These are phyloP conservation scores for Pythium plurisporium DNA, from an alignment of 352 stramenopile genomes.

Conservation along the genomic window DNA sequence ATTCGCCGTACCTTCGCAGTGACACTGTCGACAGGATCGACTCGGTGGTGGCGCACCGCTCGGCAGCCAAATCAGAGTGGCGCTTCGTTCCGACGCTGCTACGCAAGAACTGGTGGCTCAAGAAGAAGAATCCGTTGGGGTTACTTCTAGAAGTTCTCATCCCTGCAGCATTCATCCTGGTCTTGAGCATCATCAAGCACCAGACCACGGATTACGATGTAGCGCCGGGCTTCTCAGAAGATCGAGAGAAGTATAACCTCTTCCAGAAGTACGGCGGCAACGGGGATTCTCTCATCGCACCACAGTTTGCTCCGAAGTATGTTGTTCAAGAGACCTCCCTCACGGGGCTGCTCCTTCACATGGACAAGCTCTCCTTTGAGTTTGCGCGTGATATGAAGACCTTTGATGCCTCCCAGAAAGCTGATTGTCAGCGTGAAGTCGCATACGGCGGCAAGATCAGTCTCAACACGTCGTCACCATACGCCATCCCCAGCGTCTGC, in stretches of 20 bases:
- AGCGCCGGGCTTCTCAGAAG: slow-evolving; percentile 46
- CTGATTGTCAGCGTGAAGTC: slow-evolving; percentile 9
- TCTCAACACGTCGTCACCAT: slow-evolving; percentile 30
- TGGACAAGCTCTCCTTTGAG: slow-evolving; percentile 45
- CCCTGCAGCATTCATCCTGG: slow-evolving; percentile 50
- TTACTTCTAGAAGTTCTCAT: slow-evolving; percentile 58
- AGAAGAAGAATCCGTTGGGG: slow-evolving; percentile 55
- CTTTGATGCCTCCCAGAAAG: slow-evolving; percentile 3
- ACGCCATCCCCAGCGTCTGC: slow-evolving; percentile 44
- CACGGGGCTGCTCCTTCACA: slow-evolving; percentile 40
- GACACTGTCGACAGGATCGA: not conserved
- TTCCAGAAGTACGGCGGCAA: slow-evolving; percentile 32
- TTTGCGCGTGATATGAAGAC: slow-evolving; percentile 20
- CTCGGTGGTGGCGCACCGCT: too few relatives aligned
- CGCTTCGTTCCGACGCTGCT: slow-evolving; percentile 40
- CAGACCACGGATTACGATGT: slow-evolving; percentile 28
- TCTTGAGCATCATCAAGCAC: slow-evolving; percentile 52
- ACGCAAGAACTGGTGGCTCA: slow-evolving; percentile 72
- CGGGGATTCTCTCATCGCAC: slow-evolving; percentile 29
- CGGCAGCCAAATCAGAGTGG: slow-evolving; percentile 16
- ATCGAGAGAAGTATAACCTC: slow-evolving; percentile 47
- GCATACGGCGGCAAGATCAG: slow-evolving; percentile 23
- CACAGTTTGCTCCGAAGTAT: slow-evolving; percentile 37
- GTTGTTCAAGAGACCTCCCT: slow-evolving; percentile 50
- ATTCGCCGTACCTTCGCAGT: not conserved